Conservation (phyloP, 2,329 filamentous ascomycete genomes). For the Trichophyton simii region DNA sequence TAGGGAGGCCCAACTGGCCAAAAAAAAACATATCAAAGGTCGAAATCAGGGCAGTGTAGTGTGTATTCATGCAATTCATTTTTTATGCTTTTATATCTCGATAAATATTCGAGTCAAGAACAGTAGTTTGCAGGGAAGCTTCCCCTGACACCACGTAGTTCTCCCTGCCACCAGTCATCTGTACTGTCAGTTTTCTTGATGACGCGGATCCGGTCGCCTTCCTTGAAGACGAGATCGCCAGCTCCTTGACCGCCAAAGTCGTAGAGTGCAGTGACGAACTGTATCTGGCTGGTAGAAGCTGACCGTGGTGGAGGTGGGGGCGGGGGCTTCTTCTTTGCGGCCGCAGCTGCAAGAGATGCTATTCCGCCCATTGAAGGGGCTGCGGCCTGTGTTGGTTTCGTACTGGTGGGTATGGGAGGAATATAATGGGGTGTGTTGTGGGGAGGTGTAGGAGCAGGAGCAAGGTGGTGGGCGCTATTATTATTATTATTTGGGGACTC, state of each 20-base stretch:
- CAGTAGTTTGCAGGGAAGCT: conserved; percentile 80
- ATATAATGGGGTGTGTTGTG: conserved; percentile 5
- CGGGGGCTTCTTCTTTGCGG: conserved; percentile 60
- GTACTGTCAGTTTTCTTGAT: conserved; percentile 65
- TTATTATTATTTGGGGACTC: background rate
- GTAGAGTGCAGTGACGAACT: conserved; percentile 60
- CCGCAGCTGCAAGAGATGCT: conserved; percentile 32
- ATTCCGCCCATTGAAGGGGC: conserved; percentile 24
- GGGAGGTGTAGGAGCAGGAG: background rate
- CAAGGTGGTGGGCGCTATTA: conserved; percentile 4
- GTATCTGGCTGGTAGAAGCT: conserved; percentile 38
- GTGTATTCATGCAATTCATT: background rate
- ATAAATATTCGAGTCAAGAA: conserved; percentile 22
- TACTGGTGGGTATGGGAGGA: conserved; percentile 5
- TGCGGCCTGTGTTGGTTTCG: background rate
- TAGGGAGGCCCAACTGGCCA: background rate
- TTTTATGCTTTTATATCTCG: background rate
- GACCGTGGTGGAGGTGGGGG: conserved; percentile 55
- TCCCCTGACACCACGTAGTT: conserved; percentile 54
- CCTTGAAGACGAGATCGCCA: conserved; percentile 61
- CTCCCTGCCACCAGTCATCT: conserved; percentile 83
- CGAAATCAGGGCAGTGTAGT: background rate
- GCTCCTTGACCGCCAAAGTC: conserved; percentile 57
- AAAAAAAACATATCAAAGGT: background rate
- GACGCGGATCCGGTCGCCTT: conserved; percentile 66